Conservation (phyloP, 345 rosid genomes). For the Heritiera littoralis region DNA sequence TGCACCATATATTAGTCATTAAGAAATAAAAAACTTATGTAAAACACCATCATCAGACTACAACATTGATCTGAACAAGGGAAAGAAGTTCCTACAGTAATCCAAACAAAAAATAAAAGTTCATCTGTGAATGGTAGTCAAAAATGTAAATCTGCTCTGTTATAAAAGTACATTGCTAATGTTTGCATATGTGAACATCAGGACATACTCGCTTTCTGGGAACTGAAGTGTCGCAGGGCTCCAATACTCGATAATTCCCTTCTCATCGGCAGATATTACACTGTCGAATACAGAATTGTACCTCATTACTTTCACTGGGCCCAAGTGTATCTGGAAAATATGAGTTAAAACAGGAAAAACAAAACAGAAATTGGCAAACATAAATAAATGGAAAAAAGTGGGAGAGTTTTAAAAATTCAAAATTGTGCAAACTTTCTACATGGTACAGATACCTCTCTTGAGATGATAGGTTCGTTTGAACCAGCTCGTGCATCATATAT, state of each 20-base stretch:
- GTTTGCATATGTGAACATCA: not conserved
- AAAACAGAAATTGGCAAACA: not conserved
- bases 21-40: not conserved
- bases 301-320: conserved; percentile 25
- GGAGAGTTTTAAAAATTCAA: not conserved
- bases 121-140: not conserved
- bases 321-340: conserved; percentile 18
- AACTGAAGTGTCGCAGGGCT: conserved; percentile 67
- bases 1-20: not conserved
- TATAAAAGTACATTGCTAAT: not conserved
- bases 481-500: conserved; percentile 93
- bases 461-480: conserved; percentile 27
- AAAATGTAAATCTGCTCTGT: not conserved
- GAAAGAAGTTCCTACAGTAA: not conserved
- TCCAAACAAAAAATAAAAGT: not conserved
- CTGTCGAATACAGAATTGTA: conserved; percentile 70
- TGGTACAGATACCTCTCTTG: conserved; percentile 19
- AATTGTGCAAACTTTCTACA: not conserved
- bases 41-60: not conserved
- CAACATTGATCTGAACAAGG: not conserved
- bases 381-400: not conserved
- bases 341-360: not conserved
- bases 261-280: conserved; percentile 80
- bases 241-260: conserved; percentile 95
- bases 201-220: conserved; percentile 82